Percentiles rank a stretch among this genome's conserved stretches.
These are phyloP conservation scores for Didymella sp. DNA, from an alignment of 2,329 filamentous ascomycete genomes.

Conservation along the genomic window DNA sequence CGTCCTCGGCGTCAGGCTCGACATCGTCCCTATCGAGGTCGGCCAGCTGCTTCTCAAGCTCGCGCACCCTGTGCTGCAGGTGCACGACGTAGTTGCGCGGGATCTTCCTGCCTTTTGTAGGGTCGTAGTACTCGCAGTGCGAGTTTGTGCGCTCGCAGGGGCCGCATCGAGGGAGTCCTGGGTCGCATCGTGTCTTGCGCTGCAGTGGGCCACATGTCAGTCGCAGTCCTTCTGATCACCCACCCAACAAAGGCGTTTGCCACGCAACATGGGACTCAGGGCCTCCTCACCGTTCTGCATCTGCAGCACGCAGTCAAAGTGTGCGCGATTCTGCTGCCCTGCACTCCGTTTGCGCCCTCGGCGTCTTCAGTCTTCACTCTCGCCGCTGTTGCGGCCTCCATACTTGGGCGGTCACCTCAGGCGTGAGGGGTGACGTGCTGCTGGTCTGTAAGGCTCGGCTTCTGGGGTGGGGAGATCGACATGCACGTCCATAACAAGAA, in stretches of 20 bases:
- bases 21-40: constrained; percentile 77
- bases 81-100: constrained; percentile 91
- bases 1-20: constrained; percentile 77
- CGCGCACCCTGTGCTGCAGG: constrained; percentile 83
- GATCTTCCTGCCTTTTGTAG: constrained; percentile 82
- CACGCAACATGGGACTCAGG: background rate
- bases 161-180: constrained; percentile 86
- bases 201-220: constrained; percentile 49
- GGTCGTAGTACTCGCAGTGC: constrained; percentile 94
- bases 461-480: constrained; percentile 26
- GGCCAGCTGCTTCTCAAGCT: constrained; percentile 80
- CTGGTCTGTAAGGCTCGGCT: constrained; percentile 18
- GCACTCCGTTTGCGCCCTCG: constrained; percentile 34
- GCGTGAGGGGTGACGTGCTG: constrained; percentile 14
- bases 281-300: constrained; percentile 71
- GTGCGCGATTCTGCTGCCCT: constrained; percentile 71
- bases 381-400: constrained; percentile 33
- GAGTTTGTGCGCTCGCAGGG: constrained; percentile 93
- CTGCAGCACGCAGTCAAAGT: constrained; percentile 81
- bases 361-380: constrained; percentile 30
- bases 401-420: constrained; percentile 24
- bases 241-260: background rate
- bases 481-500: constrained; percentile 32
- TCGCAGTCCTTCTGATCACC: background rate
- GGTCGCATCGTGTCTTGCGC: constrained; percentile 97